Percentiles rank a stretch among this genome's conserved stretches.
Evolutionary conservation across 257 asterid species (phyloP).

Genomic region (Forsythia suspensa): DNA sequence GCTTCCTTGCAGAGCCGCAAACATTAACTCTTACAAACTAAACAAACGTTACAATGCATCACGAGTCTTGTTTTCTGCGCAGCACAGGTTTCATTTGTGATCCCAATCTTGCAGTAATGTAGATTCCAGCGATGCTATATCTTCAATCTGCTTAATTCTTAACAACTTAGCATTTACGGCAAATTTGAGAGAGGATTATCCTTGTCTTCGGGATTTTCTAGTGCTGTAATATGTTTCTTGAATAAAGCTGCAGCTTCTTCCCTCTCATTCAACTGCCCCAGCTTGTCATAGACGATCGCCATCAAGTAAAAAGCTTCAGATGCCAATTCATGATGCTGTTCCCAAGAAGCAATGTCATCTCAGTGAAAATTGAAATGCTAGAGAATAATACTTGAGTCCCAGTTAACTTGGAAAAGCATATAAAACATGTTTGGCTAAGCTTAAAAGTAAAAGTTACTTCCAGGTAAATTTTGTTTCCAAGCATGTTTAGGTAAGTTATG

Average conservation of each 20-base stretch:
- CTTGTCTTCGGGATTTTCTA: constrained; percentile 58
- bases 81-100: neutral
- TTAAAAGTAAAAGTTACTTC: neutral
- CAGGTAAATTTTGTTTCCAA: neutral
- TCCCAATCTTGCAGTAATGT: neutral
- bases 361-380: neutral
- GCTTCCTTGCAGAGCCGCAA: neutral
- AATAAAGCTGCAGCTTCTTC: constrained; percentile 83
- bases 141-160: neutral
- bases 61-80: neutral
- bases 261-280: constrained; percentile 68
- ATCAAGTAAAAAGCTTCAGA: constrained; percentile 86
- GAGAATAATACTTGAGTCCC: neutral
- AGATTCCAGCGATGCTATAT: neutral
- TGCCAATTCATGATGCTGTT: constrained; percentile 87
- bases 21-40: neutral
- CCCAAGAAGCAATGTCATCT: constrained; percentile 14
- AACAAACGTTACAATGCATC: neutral
- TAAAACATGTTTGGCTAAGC: neutral
- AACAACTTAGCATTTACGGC: neutral
- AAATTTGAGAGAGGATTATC: constrained; percentile 33
- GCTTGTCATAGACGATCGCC: constrained; percentile 73
- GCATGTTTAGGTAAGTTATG: neutral
- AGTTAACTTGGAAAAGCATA: neutral
- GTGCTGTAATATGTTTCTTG: constrained; percentile 64